Evolutionary conservation across 2,329 filamentous ascomycete species (phyloP), one percentile per base, ranked within the genome.

Genomic region (Alternaria consortialis): DNA sequence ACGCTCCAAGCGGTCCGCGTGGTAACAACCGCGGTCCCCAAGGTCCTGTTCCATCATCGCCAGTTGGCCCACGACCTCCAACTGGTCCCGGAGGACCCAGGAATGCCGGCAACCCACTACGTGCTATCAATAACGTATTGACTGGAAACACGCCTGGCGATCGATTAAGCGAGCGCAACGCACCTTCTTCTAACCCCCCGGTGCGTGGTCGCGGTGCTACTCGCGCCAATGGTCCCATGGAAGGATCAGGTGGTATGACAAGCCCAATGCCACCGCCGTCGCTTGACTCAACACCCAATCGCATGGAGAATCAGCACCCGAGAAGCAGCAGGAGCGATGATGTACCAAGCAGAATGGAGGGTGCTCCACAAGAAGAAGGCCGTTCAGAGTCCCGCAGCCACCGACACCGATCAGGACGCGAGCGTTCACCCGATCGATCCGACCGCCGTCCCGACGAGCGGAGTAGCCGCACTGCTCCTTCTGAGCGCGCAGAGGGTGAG

Each of bases 1-100:
- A 67, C 36, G 69, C 72, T 42, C 76, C 77, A 40, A 78, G 74
- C 53, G 77, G 77, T 17, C 77, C 77, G 27, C 75, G 77, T 13
- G 67, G 70, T 34, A 68, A 69, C 12, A 65, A 62, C 20, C 67
- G 76, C 29, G 65, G 68, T 36, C 67, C 68, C 12, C 72, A 74
- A 47, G 71, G 64, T 0, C 61, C 70, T 8, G 60, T 69, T 9
- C 66, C 74, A 13, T 70, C 74, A 3, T 72, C 75, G 8, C 76
- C 76, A 20, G 63, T 73, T 4, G 62, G 67, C 7, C 71, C 76
- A 34, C 68, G 69, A 2, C 71, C 75, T 44, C 77, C 77, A 1
- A 78, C 75, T 9, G 77, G 77, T 1, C 77, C 77, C 8, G 72
- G 74, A 36, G 65, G 66, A 39, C 46, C 62, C 20, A 68, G 76